A percentile compares a stretch with the other conserved stretches of the same genome.
Evolutionary conservation across 2,329 filamentous ascomycete genomes (phyloP).

Genomic region (Raffaelea deltoideospora): DNA sequence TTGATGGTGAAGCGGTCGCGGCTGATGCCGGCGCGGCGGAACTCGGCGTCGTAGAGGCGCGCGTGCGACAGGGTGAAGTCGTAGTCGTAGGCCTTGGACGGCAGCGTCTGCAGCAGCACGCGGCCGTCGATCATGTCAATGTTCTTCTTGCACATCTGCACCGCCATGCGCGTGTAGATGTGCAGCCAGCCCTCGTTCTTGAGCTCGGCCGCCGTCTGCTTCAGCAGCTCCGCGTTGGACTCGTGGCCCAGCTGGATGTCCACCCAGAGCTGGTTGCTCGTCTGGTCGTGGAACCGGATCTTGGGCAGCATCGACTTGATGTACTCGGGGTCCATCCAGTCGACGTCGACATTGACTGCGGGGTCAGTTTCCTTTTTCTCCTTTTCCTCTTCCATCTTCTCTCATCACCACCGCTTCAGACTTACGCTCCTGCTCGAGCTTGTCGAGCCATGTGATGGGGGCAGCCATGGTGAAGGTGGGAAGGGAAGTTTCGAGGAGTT

Average conservation of each 20-base stretch:
- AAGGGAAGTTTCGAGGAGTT: no score
- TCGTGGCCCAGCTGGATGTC: conserved; percentile 28
- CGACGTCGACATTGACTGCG: conserved; percentile 33
- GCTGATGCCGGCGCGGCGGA: conserved; percentile 25
- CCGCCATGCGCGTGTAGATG: conserved; percentile 31
- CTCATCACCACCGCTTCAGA: background rate
- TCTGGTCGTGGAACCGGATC: conserved; percentile 30
- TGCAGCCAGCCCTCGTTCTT: conserved; percentile 29
- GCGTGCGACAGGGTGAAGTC: conserved; percentile 29
- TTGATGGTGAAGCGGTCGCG: conserved; percentile 34
- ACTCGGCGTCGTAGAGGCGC: conserved; percentile 29
- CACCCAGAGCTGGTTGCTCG: conserved; percentile 33
- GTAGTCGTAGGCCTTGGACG: conserved; percentile 28
- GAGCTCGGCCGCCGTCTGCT: conserved; percentile 24
- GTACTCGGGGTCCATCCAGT: conserved; percentile 35
- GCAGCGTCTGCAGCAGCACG: conserved; percentile 31
- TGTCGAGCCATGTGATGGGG: conserved; percentile 24
- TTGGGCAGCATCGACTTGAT: conserved; percentile 19
- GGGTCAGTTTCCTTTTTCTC: no score
- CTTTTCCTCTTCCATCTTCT: no score
- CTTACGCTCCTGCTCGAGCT: conserved; percentile 25
- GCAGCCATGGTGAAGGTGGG: conserved; percentile 3
- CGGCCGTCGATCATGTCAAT: conserved; percentile 29
- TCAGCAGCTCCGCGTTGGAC: conserved; percentile 26
- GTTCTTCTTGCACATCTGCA: conserved; percentile 30